Evolutionary conservation across 2,329 filamentous ascomycete species (phyloP), one percentile per base, ranked within the genome.

Genomic region (Saccharata proteae): DNA sequence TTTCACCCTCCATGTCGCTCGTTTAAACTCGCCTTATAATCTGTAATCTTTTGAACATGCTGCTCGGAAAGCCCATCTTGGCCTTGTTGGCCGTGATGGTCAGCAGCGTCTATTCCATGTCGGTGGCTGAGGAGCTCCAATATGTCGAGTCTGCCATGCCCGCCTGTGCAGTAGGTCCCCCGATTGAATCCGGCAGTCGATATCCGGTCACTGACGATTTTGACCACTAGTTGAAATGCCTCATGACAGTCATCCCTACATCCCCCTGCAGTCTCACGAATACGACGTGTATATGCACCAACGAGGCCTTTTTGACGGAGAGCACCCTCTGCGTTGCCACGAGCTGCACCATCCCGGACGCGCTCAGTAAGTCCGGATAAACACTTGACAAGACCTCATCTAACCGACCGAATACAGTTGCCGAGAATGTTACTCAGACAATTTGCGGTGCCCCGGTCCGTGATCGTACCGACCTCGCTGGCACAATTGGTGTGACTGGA

Each of bases 201-300:
- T 5, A n/a, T 5, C 15, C 8, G 5, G 9, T 30, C 32, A 29
- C 16, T 29, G 20, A 26, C 27, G 17, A 12, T 7, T 19, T n/a
- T 17, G n/a, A 28, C 3, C 16, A 47, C n/a, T n/a, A n/a, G 45
- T 20, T 46, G 20, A 16, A 27, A 16, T 47, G 45, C 33, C 40
- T 47, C 14, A 35, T 22, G 16, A n/a, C 36, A 15, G 41, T 43
- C 2, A 36, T 56, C 13, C 42, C 49, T 4, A 40, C 47, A 37
- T 61, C 59, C 1, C 39, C 38, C 7, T 63, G 60, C 35, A 41
- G 49, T 4, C 37, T 46, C 1, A 55, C 58, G 4, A 46, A 62
- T 32, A 46, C 49, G 26, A 43, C 45, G 12, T 64, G 60, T 35
- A 45, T 62, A 14, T 64, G 60, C 38, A 50, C 42, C 2, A 48